Percentiles rank a stretch among this genome's conserved stretches.
Conservation (phyloP, 202 grass and related monocot species). For the Digitaria exilis region DNA sequence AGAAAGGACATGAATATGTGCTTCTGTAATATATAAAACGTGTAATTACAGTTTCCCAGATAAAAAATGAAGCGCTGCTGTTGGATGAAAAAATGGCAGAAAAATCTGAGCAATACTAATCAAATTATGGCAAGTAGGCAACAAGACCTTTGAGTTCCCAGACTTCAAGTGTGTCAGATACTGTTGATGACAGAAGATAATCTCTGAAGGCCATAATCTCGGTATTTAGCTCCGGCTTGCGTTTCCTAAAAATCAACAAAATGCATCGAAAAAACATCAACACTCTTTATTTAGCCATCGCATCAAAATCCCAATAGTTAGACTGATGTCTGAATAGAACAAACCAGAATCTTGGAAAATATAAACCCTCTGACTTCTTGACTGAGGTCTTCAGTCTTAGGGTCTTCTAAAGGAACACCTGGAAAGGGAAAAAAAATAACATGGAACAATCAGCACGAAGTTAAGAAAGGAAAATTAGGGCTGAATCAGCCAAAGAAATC, state of each 20-base stretch:
- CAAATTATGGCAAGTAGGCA: constrained; percentile 16
- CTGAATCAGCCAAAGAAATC: background rate
- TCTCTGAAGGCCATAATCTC: constrained; percentile 93
- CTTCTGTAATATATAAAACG: background rate
- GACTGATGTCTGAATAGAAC: constrained; percentile 39
- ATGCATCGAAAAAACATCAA: constrained; percentile 26
- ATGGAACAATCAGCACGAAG: background rate
- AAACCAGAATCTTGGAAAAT: constrained; percentile 97
- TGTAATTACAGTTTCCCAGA: background rate
- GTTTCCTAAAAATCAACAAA: constrained; percentile 63
- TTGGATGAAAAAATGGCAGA: constrained; percentile 28
- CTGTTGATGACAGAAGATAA: constrained; percentile 88
- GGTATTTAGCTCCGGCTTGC: constrained; percentile 73
- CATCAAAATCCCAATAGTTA: constrained; percentile 7
- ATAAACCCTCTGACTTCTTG: constrained; percentile 99
- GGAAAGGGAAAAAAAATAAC: constrained; percentile 34
- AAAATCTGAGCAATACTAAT: constrained; percentile 4
- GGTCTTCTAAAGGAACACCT: constrained; percentile 87
- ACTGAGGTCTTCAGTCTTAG: constrained; percentile 90
- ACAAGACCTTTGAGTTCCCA: constrained; percentile 96
- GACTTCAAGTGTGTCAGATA: constrained; percentile 93
- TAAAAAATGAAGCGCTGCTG: background rate
- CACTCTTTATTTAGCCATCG: constrained; percentile 34
- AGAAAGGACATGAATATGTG: constrained; percentile 39
- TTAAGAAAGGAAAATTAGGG: constrained; percentile 12